Base-by-base conservation (phyloP, 2,329 filamentous ascomycete species). In the Neonectria magnoliae region DNA sequence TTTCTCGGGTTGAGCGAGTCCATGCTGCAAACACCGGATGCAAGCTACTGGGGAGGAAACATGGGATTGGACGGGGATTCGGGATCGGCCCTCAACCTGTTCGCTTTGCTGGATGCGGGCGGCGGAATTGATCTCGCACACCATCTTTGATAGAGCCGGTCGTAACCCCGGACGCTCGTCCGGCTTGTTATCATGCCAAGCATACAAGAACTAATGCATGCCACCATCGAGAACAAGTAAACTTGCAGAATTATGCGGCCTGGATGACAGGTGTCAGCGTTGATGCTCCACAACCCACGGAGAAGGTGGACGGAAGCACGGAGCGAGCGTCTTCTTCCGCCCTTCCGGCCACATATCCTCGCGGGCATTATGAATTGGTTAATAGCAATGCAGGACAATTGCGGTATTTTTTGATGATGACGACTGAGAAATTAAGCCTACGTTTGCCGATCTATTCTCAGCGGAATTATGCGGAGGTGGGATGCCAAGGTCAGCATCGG, bases 91-190 rank as follows among this genome's bases (percentile, higher is more conserved):
- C 59, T 87, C 22, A 87, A 87, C 57, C 59, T 87, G 14, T 87
- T 87, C 68, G 81, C 84, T 1, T 64, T 87, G 51, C 72, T 87
- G 38, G 84, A 87, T 41, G 80, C 80, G 0, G 83, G 84, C 1
- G 85, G 85, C 0, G 84, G 85, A 8, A 87, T 87, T 58, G 84
- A 87, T 69, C 74, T 87, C 44, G 83, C 79, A 8, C 79, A 81
- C 65, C 77, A 80, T 63, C 67, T 80, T 20, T 80, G 36, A 60
- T 13, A 33, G 13, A 29, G 1, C 44, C 16, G 5, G 20, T 25
- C 4, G 22, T 42, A 22, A 50, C 16, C 45, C 27, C 16, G 7
- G 31, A 47, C 41, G 11, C 44, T n/a, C 9, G 14, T 29, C 38
- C n/a, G 16, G 33, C 8, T 14, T 36, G 22, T 33, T 27, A 25